A percentile compares a stretch with the other conserved stretches of the same genome.
Conservation (phyloP, 1,139 yeast genomes). For the Geotrichum fermentans region DNA sequence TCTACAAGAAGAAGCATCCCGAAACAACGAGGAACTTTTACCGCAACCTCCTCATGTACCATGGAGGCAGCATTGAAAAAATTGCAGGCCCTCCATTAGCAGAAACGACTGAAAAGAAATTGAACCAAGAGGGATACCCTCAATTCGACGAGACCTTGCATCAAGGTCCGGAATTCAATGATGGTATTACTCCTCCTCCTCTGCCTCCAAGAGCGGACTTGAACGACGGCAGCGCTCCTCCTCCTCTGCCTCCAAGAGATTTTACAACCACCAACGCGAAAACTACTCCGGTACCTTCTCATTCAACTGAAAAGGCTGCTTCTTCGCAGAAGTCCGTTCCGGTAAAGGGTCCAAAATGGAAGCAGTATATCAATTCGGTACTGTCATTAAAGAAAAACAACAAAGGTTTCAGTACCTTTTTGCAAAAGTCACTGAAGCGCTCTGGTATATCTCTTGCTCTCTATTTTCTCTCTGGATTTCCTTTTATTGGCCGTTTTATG, state of each 20-base stretch:
- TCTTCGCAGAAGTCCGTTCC: not conserved
- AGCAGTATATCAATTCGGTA: not conserved
- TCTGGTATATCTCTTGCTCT: constrained; percentile 30
- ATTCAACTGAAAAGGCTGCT: not conserved
- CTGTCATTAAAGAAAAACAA: constrained; percentile 1
- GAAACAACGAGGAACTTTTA: constrained; percentile 31
- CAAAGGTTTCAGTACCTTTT: constrained; percentile 20
- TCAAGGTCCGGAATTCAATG: not conserved
- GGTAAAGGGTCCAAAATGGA: not conserved
- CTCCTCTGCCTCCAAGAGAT: not conserved
- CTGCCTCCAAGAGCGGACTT: not conserved
- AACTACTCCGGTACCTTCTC: not conserved
- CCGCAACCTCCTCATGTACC: constrained; percentile 19
- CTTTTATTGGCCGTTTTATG: constrained; percentile 42
- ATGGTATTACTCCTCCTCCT: not conserved
- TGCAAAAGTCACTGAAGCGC: constrained; percentile 30
- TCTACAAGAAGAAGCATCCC: constrained; percentile 40
- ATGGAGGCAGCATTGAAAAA: not conserved
- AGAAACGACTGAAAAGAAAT: not conserved
- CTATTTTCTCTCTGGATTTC: constrained; percentile 36
- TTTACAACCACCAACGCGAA: too few relatives aligned
- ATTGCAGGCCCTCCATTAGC: not conserved
- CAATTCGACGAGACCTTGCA: not conserved
- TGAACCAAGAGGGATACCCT: not conserved
- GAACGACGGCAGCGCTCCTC: not conserved